phyloP scores from a whole-genome alignment of 2,329 filamentous ascomycete genomes.

The Dothideomycetidae sp. region DNA sequence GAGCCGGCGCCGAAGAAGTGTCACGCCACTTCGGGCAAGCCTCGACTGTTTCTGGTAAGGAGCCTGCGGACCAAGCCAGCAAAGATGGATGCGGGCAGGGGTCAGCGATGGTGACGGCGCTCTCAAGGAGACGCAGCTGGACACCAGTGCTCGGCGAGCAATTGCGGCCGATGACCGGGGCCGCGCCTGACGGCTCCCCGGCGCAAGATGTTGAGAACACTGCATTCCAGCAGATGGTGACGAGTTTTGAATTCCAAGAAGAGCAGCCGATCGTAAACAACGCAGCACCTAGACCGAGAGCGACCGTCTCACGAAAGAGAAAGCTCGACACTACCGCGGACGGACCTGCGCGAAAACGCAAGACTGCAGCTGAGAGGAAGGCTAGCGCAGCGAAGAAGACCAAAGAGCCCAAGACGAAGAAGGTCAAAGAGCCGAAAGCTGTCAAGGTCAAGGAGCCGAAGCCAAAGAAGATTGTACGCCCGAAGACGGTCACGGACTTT shows the following conservation, averaged over 20 bases:
- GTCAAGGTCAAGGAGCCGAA: slow-evolving; percentile 19
- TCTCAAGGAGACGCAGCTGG: slow-evolving; percentile 1
- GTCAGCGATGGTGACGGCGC: slow-evolving; percentile 2
- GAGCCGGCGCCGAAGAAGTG: not conserved
- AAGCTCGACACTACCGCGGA: slow-evolving; percentile 1
- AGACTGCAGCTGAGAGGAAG: slow-evolving; percentile 1
- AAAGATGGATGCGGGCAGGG: not conserved
- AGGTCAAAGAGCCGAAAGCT: slow-evolving; percentile 11
- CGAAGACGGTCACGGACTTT: slow-evolving; percentile 62
- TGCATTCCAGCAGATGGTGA: not conserved
- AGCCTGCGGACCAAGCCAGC: not conserved
- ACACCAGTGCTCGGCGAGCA: not conserved
- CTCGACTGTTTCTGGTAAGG: not conserved
- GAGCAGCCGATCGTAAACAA: not conserved
- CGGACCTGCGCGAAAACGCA: slow-evolving; percentile 1
- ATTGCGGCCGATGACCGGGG: not conserved
- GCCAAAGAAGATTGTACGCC: slow-evolving; percentile 35
- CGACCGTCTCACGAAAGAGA: not conserved
- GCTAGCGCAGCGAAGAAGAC: slow-evolving; percentile 2
- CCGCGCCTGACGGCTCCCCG: not conserved
- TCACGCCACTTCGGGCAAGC: slow-evolving; percentile 1
- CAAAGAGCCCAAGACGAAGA: slow-evolving; percentile 5
- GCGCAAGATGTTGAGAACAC: not conserved
- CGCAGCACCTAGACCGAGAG: not conserved
- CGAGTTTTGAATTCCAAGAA: slow-evolving; percentile 1